Evolutionary conservation across 1,284 basidiomycete genomes (phyloP), one percentile per base, ranked within the genome.

Genomic region (Malassezia vespertilionis): DNA sequence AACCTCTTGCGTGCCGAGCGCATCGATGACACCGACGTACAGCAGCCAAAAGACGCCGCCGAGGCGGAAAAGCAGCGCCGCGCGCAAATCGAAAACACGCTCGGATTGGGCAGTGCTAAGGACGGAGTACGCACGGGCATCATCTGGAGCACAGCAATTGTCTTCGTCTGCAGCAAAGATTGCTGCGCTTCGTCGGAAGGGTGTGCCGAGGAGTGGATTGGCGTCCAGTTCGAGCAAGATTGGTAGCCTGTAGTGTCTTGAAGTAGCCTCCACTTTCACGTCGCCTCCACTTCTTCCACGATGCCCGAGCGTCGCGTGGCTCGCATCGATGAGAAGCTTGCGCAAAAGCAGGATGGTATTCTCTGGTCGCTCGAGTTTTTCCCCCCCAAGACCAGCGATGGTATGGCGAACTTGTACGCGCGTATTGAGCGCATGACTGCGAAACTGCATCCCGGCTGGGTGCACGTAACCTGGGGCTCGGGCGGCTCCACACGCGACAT

Each of bases 401-500:
- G 90, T 85, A 53, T 85, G 84, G 82, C 54, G 81, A 68, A 69
- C 38, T 51, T 69, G 17, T 61, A 57, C 38, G 50, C 56, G 11
- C 62, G 66, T 40, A 65, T 69, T 30, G 51, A 53, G 3, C 63
- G 66, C 22, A 67, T 68, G 90, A 53, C 84, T 86, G 56, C 78
- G 79, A 83, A 24, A 77, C 90, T 58, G 14, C 40, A 52, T 4
- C 67, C 67, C 0, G 54, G 51, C 22, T 70, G 67, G 67, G 56
- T 63, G 24, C 87, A 83, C 61, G 78, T 95, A 28, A 95, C 90
- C 60, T 95, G 90, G 90, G 90, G 90, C 39, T 88, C 90, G 0
- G 88, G 90, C n/a, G 90, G 93, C 0, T 81, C 82, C 6, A 97
- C 93, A 0, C 85, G 81, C 54, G 84, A 89, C 26, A 78, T 84